Base-by-base conservation (phyloP, 192 early-diverging fungal genomes). In the Backusella macrospora region DNA sequence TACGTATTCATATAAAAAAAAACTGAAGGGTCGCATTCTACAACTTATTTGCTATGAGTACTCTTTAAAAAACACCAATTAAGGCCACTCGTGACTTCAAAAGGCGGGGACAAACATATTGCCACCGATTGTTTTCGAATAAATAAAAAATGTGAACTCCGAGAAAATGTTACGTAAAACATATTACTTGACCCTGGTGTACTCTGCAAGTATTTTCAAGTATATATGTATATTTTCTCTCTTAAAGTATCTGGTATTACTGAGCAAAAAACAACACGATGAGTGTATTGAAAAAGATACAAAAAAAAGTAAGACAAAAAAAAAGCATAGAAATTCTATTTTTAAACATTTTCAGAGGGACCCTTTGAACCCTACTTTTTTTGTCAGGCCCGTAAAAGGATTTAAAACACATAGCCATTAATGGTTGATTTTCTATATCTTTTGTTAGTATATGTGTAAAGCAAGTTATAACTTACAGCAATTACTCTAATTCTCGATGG, bases 321-420 rank as follows among this genome's bases (percentile, higher is more conserved):
- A 12, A 18, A 52, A 21, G 3, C 6, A 23, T 52, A 18, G 49
- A 52, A 52, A 52, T 21, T 52, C 49, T 52, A 52, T 34, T 52
- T 52, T 23, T 52, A 52, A 52, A n/a, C 18, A 23, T 52, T 52
- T 52, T 16, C 21, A 18, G 10, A 18, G 29, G 49, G 49, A 59
- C 52, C 52, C 52, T 59, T 59, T 59, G 52, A 59, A 59, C 52
- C 52, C 52, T 59, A 59, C 52, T 59, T 59, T 59, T 59, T 26
- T 59, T 18, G 21, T 21, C 52, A 29, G 52, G 52, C 52, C 21
- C 21, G 12, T 4, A 1, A 6, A 59, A 18, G 52, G 48, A 59
- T 23, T 59, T 59, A 26, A 34, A 10, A 59, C 21, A 13, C 21
- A 26, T 59, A 21, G 26, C 21, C 26, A 59, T 26, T 5, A 4